Evolutionary conservation across 108 stramenopile genomes (phyloP), one percentile per base, ranked within the genome.

Genomic region (Skeletonema potamos): DNA sequence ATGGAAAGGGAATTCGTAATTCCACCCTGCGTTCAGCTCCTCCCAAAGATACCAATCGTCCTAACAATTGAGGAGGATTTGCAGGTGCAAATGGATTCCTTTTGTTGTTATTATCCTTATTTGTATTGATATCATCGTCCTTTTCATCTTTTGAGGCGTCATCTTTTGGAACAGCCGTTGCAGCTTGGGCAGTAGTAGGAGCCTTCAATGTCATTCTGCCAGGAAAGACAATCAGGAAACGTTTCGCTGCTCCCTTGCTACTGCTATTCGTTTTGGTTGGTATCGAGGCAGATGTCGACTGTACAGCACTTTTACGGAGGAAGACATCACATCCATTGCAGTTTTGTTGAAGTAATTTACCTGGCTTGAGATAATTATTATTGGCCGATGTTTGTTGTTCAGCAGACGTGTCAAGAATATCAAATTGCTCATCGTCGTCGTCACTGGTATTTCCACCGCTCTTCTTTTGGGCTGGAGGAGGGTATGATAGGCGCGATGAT

Each of bases 271-370:
- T 1, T 17, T 60, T 22, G 1, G 65, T n/a, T 0, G 58, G 46
- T 0, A 58, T 22, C 28, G 27, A 22, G 7, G 54, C 30, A 13
- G 73, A 72, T 12, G 66, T 62, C 3, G 70, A 60, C 41, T 79
- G 77, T n/a, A 70, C 62, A 20, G 78, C 78, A 30, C 66, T 26
- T 58, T 79, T 79, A 18, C 78, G 78, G 44, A 79, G 48, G 60
- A 72, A 79, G 54, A 79, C 78, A 64, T 79, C 78, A 39, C 70
- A 79, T 29, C 78, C 78, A 32, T 79, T 79, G 61, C 78, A 79
- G 2, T 48, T 60, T 41, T 44, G 65, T 46, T 56, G 64, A 0
- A 79, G 60, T 9, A 72, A 36, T 30, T 62, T 62, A 1, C 78
- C 78, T 26, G 78, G 78, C 29, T 20, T 51, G 1, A 72, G 78